Conservation (phyloP, 163 green algal genomes). For the Scenedesmus sp. region DNA sequence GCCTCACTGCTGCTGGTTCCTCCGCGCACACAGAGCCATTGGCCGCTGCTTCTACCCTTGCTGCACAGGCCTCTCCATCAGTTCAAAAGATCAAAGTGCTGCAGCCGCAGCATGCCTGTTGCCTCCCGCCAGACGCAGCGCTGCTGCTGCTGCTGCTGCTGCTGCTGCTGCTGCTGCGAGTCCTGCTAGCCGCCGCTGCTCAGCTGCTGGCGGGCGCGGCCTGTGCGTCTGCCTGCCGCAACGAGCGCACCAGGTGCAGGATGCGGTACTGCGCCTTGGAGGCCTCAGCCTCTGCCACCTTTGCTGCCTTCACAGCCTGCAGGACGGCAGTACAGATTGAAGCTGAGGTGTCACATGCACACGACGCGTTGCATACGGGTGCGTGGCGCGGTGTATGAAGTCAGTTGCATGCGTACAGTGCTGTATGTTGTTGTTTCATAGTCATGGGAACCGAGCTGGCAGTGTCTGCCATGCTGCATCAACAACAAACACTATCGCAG, state of each 20-base stretch:
- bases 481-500: neutral
- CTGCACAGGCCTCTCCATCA: no score
- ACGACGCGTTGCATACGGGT: no score
- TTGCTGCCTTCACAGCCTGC: constrained; percentile 52
- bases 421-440: no score
- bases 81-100: no score
- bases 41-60: no score
- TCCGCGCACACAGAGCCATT: no score
- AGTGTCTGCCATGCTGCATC: neutral
- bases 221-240: constrained; percentile 5
- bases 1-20: no score
- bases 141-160: neutral
- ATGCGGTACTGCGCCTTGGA: constrained; percentile 50
- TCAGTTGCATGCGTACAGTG: no score
- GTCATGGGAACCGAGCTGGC: neutral
- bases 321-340: no score
- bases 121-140: neutral
- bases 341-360: neutral
- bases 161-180: neutral
- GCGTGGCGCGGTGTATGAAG: no score
- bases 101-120: no score
- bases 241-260: constrained; percentile 36
- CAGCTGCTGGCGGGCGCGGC: neutral
- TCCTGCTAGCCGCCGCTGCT: neutral
- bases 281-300: constrained; percentile 25